Evolutionary conservation across 2,329 filamentous ascomycete genomes (phyloP), one percentile per base, ranked within the genome.

Genomic region (Plenodomus lindquistii): DNA sequence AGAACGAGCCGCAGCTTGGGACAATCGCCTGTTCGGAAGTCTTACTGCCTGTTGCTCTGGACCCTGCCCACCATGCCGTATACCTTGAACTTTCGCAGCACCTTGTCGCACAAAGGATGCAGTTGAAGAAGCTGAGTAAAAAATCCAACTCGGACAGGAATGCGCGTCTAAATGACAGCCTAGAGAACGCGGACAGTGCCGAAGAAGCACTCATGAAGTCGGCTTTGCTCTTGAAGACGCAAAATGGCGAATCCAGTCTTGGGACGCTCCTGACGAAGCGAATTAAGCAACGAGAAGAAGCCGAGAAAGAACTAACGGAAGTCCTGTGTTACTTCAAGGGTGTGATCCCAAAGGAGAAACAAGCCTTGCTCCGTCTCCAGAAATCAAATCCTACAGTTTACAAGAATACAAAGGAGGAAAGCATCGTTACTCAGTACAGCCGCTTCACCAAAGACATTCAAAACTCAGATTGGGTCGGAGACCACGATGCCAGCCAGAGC

Each of bases 81-180:
- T 86, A 86, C 56, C 69, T 79, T 0, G 81, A 85, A 55, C 67
- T 84, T 0, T 79, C 79, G 4, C 77, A 82, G 46, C 76, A 81
- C 37, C 57, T 85, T 1, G 78, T 78, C 39, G 74, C 79, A 0
- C 73, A 77, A 5, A 76, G 79, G 21, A 80, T 83, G 72, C 70
- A 74, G 24, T 72, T 73, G 2, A 74, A 67, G 42, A 75, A 70
- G 47, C 60, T 65, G 0, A 72, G 67, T n/a, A 59, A 52, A 10
- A 73, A 69, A 19, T 65, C 63, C 0, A 59, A 63, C 5, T 68
- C 71, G 1, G 75, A 78, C 37, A 64, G 71, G 11, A 61, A 60
- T 4, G 60, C 58, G 8, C 69, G 77, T 2, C 53, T 84, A 3
- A 75, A 77, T 24, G 67, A 75, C 5, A 76, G 77, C 10, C 63